Percentiles rank a stretch among this genome's conserved stretches.
These are phyloP conservation scores for Trifolium dubium DNA, from an alignment of 306 rosid genomes.

Conservation along the genomic window DNA sequence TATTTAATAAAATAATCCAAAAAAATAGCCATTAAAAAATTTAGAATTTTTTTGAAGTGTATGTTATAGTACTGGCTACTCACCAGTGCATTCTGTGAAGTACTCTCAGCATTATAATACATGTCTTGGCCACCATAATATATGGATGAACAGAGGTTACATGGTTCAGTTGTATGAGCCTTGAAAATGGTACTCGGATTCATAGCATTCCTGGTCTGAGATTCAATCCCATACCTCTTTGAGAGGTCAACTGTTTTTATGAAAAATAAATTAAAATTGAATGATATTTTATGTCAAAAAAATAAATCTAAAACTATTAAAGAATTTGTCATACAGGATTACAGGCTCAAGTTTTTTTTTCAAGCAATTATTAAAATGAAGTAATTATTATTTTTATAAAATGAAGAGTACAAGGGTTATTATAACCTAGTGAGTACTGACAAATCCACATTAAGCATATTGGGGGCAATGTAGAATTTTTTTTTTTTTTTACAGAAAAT, in stretches of 20 bases:
- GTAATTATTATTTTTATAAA: not conserved
- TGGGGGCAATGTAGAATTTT: too few species aligned
- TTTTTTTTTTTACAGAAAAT: too few species aligned
- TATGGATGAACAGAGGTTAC: not conserved
- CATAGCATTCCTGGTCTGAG: not conserved
- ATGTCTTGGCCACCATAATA: slow-evolving; percentile 2
- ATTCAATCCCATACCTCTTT: not conserved
- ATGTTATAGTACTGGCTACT: not conserved
- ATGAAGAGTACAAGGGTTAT: too few species aligned
- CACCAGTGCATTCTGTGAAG: not conserved
- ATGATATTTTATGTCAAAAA: not conserved
- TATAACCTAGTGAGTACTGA: too few species aligned
- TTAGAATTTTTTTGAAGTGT: not conserved
- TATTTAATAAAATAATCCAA: too few species aligned
- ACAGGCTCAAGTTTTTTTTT: not conserved
- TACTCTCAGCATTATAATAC: not conserved
- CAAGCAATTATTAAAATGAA: not conserved
- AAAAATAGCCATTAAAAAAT: not conserved
- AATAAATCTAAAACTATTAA: slow-evolving; percentile 2
- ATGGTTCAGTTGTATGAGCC: not conserved
- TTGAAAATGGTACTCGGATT: not conserved
- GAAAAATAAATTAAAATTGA: not conserved
- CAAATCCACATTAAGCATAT: too few species aligned
- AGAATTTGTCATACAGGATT: not conserved
- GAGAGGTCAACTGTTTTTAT: not conserved